Base-by-base conservation (phyloP, 2,329 filamentous ascomycete genomes). In the Chaetomium globosum region DNA sequence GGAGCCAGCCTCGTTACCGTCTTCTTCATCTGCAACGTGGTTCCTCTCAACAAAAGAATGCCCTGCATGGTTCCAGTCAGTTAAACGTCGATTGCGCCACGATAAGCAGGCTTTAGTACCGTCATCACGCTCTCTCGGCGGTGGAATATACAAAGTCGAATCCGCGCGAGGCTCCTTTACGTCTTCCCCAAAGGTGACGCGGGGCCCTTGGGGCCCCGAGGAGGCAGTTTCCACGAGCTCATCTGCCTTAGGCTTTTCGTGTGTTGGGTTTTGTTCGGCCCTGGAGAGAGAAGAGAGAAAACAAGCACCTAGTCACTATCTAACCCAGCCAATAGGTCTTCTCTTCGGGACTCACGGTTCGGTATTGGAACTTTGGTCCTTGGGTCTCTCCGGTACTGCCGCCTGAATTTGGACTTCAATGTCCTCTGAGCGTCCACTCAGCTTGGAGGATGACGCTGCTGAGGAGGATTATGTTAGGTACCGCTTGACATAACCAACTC, bases 111-210 rank as follows among this genome's bases (percentile, higher is more conserved):
- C 26, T 30, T 30, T 4, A 3, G 21, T 54, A 30, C 36, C 55
- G 8, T 58, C 33, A 10, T 59, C 57, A 36, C 57, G 57, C 28
- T 48, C 57, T 28, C 43, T 36, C 9, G 57, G 57, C 26, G 57
- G 28, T 12, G 57, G 57, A n/a, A 59, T 51, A 46, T 59, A 59
- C 16, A 59, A 46, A 4, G 57, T 31, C 43, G 57, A 59, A 4
- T 51, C 30, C 2, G 1, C 13, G 19, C 57, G 57, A 8, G 57
- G 57, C 7, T 49, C 28, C n/a, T 30, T 48, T 13, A 49, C 57
- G n/a, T 51, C 46, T 28, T 59, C 9, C 16, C 28, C 57, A 16
- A 59, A 59, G 9, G 46, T 59, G 43, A 59, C 21, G 43, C n/a
- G 57, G n/a, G 43, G n/a, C 10, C 46, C 28, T 19, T 12, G 57